Percentiles rank a stretch among this genome's conserved stretches.
Evolutionary conservation across 2,329 filamentous ascomycete species (phyloP).

Genomic region (Microdochium bolleyi): DNA sequence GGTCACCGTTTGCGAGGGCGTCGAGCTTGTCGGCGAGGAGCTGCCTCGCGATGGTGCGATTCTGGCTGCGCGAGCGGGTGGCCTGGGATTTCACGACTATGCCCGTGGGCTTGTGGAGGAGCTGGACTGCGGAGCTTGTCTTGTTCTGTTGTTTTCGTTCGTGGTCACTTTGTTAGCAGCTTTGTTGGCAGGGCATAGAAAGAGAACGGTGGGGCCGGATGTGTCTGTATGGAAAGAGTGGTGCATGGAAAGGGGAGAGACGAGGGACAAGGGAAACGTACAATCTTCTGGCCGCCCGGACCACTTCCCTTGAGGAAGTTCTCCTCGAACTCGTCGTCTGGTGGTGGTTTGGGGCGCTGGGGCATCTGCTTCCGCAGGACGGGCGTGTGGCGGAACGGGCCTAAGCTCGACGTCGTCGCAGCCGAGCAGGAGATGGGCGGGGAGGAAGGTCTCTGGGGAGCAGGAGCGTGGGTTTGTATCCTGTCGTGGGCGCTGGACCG

Average conservation of each 20-base stretch:
- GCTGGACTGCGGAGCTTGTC: constrained; percentile 88
- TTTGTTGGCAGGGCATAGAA: no score
- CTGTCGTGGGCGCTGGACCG: neutral
- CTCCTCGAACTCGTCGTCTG: constrained; percentile 74
- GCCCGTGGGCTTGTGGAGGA: constrained; percentile 83
- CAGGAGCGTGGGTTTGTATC: neutral
- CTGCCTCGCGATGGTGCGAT: constrained; percentile 75
- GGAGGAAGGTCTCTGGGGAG: neutral
- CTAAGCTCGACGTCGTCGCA: neutral
- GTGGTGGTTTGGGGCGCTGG: constrained; percentile 62
- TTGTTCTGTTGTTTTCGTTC: constrained; percentile 59
- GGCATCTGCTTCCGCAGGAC: constrained; percentile 47
- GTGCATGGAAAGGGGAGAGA: no score
- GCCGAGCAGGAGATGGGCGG: neutral
- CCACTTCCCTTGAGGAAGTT: constrained; percentile 85
- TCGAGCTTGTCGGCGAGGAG: constrained; percentile 72
- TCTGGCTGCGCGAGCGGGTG: constrained; percentile 79
- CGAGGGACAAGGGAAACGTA: constrained; percentile 25
- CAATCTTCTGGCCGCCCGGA: constrained; percentile 93
- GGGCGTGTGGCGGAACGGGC: neutral
- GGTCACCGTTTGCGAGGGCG: constrained; percentile 60
- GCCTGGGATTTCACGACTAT: constrained; percentile 92
- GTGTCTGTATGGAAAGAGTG: no score
- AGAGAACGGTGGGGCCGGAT: no score
- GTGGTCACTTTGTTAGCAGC: constrained; percentile 3